Evolutionary conservation across 139 green algal genomes (phyloP), one percentile per base, ranked within the genome.

Genomic region (Nannochloris sp.): DNA sequence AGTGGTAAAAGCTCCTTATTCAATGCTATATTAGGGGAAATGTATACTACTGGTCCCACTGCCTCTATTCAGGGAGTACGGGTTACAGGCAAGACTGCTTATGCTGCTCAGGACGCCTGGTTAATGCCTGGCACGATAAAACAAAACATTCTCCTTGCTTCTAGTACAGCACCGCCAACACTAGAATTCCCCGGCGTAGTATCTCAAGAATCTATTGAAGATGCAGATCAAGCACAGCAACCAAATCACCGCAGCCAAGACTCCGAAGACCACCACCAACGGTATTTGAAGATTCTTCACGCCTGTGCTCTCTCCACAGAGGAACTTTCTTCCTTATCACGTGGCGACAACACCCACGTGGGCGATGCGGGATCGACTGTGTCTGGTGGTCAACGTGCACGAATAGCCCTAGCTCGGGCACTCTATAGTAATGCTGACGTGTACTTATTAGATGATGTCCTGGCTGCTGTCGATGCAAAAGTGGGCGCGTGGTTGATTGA

Each of bases 1-100:
- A 59, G 74, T 30, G 87, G 89, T 25, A 95, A 93, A 70, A 82
- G 59, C 45, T 74, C 70, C 13, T 74, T 96, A 44, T 72, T 96
- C 44, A 45, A 67, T 7, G 87, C 84, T 13, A 37, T 90, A 9
- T 64, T 87, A 12, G 87, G 83, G 0, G 85, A 95, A 68, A 61
- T 91, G 59, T 51, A 72, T 2, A 58, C 61, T 19, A 23, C 47
- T n/a, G 13, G 59, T 35, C 30, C 19, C 25, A 65, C 66, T 27
- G 19, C 38, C 33, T 44, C n/a, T n/a, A n/a, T n/a, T n/a, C n/a
- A n/a, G n/a, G n/a, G n/a, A n/a, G n/a, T 47, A 45, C 12, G 44
- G 23, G 24, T 74, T 19, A 6, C 33, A 12, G 55, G 61, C 38
- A 54, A 4, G 2, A 45, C 79, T 4, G 79, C 78, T 10, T 93